Percentiles rank a stretch among this genome's conserved stretches.
These are phyloP conservation scores for Silene conica DNA, from an alignment of 148 eudicot genomes.

Conservation along the genomic window DNA sequence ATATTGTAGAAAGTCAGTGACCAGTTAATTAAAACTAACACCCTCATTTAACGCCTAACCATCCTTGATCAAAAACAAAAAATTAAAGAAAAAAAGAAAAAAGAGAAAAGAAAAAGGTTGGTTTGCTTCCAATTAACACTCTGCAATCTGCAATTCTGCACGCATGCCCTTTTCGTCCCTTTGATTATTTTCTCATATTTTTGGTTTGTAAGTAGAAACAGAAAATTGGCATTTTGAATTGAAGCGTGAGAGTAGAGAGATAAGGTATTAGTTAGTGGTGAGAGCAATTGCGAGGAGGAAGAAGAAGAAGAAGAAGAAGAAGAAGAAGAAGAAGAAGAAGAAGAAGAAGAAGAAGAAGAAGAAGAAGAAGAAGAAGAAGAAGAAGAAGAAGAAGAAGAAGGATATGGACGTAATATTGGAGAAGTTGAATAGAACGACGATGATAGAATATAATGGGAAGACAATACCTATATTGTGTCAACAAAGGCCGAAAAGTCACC, in stretches of 20 bases:
- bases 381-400: too few species aligned
- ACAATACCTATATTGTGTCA: slow-evolving; percentile 33
- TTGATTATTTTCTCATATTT: not conserved
- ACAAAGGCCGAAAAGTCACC: slow-evolving; percentile 18
- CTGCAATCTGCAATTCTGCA: too few species aligned
- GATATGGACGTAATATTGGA: slow-evolving; percentile 14
- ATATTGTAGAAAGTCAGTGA: slow-evolving; percentile 10
- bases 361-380: not conserved
- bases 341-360: not conserved
- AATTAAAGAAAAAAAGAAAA: not conserved
- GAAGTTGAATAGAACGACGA: slow-evolving; percentile 19
- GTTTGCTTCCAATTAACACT: not conserved
- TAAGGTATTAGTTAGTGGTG: too few species aligned
- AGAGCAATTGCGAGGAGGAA: too few species aligned
- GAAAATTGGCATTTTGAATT: too few species aligned
- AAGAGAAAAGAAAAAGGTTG: not conserved
- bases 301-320: not conserved
- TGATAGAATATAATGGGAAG: slow-evolving; percentile 15
- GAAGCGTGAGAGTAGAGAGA: too few species aligned
- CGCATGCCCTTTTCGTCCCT: not conserved
- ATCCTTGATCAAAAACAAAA: slow-evolving; percentile 12
- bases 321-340: not conserved
- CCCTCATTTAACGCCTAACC: slow-evolving; percentile 42
- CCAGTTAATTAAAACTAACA: slow-evolving; percentile 22
- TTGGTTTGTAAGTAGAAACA: not conserved